These are phyloP conservation scores for Elaeis guineensis DNA, from an alignment of 176 grass and related monocot species.

Conservation along the genomic window DNA sequence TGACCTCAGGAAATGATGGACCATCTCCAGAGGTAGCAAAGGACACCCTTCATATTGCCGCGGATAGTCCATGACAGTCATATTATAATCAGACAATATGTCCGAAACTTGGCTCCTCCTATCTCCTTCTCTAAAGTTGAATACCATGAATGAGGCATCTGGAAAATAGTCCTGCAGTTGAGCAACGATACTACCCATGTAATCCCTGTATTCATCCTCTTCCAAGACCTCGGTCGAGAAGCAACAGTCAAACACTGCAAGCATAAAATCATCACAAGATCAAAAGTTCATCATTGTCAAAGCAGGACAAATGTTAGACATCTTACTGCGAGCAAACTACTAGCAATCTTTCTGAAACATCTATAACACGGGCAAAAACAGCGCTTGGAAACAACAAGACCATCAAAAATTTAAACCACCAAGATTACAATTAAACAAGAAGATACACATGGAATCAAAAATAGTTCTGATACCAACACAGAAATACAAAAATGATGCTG, in stretches of 20 bases:
- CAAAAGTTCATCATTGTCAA: conserved; percentile 4
- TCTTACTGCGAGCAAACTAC: background rate
- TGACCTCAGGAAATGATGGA: conserved; percentile 94
- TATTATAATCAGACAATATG: conserved; percentile 85
- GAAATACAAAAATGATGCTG: no score
- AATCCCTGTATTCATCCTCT: conserved; percentile 66
- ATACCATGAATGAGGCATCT: conserved; percentile 84
- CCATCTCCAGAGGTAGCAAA: conserved; percentile 83
- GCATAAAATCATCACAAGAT: conserved; percentile 8
- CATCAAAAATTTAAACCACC: no score
- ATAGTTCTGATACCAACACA: no score
- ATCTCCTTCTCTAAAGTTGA: conserved; percentile 77
- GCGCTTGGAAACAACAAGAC: no score
- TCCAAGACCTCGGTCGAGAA: conserved; percentile 57
- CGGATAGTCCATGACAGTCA: conserved; percentile 95
- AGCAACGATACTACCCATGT: conserved; percentile 67
- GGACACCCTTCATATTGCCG: conserved; percentile 92
- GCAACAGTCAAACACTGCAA: conserved; percentile 96
- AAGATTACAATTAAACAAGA: no score
- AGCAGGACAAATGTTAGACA: conserved; percentile 7
- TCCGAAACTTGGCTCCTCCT: conserved; percentile 78
- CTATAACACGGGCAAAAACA: no score
- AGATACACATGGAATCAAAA: no score
- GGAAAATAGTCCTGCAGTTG: conserved; percentile 86
- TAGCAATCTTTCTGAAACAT: conserved; percentile 3